Evolutionary conservation across 345 rosid genomes (phyloP), one percentile per base, ranked within the genome.

Genomic region (Noccaea caerulescens): DNA sequence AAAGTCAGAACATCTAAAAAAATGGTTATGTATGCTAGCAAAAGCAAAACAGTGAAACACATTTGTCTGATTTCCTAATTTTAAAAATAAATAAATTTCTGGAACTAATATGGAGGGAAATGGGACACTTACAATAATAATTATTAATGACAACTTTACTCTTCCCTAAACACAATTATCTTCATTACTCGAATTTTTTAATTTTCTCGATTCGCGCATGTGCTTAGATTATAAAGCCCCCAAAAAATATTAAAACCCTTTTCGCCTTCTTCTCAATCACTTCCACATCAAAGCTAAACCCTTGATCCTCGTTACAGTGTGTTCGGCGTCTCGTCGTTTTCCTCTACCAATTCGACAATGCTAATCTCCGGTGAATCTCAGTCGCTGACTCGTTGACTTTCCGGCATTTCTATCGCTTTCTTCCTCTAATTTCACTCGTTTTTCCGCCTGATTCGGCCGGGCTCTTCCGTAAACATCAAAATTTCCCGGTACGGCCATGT

Each of bases 61-160:
- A 5, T 63, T 34, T 10, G 38, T 49, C 23, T n/a, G 30, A 3
- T 27, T 27, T 27, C 30, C 2, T 27, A 27, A 27, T 27, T 27
- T 27, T 20, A 20, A 20, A 20, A 20, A 5, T 8, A 34, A 47
- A 69, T 43, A 34, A 66, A 34, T 42, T 10, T 25, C 32, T 42
- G 30, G 70, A 69, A 38, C 11, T 10, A 73, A 65, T 63, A 64
- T 83, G 87, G 87, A 84, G 87, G 87, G 85, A 84, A 84, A 81
- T 10, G 56, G 63, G 56, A 81, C 68, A 74, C 30, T 52, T 52
- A 37, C 39, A 23, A 27, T 7, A 30, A 56, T 13, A 27, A 2
- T 32, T 3, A 0, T 20, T 43, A 83, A 70, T 70, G 76, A 81
- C 84, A 18, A 75, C 4, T 53, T 56, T 41, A 63, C 72, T 1